Conservation (phyloP, 2,329 filamentous ascomycete genomes). For the Parafenestella ontariensis region DNA sequence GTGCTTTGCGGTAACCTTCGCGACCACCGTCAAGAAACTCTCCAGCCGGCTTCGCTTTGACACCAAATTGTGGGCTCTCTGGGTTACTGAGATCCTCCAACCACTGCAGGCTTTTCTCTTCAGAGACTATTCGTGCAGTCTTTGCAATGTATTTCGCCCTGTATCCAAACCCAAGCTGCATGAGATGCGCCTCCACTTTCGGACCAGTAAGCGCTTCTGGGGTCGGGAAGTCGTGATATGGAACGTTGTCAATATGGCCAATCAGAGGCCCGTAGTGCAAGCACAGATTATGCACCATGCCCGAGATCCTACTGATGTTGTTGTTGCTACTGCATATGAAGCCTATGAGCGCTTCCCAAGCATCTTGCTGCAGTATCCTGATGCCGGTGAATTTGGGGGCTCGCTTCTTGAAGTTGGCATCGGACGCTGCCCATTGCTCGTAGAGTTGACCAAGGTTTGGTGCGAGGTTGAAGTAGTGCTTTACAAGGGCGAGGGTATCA, state of each 20-base stretch:
- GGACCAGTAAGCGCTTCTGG: conserved; percentile 75
- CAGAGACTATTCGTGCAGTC: conserved; percentile 78
- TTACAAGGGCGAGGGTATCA: conserved; percentile 77
- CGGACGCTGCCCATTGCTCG: conserved; percentile 82
- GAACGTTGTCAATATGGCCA: conserved; percentile 70
- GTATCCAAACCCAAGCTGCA: conserved; percentile 90
- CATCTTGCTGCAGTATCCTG: conserved; percentile 90
- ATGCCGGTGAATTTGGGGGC: conserved; percentile 89
- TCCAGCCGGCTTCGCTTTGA: conserved; percentile 52
- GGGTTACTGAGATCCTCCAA: conserved; percentile 80
- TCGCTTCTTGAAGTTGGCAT: conserved; percentile 87
- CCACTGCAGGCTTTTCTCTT: conserved; percentile 74
- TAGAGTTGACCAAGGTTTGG: conserved; percentile 81
- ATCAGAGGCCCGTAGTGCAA: conserved; percentile 81
- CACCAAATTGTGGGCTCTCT: conserved; percentile 68
- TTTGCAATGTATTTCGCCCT: conserved; percentile 89
- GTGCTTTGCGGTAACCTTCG: conserved; percentile 78
- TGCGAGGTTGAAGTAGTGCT: conserved; percentile 85
- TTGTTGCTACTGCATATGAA: conserved; percentile 99
- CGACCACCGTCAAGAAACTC: conserved; percentile 60
- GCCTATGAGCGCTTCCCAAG: conserved; percentile 90
- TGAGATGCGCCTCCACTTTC: conserved; percentile 80
- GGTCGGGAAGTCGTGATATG: conserved; percentile 87
- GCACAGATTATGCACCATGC: conserved; percentile 96
- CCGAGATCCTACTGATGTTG: conserved; percentile 91